A percentile compares a stretch with the other conserved stretches of the same genome.
Evolutionary conservation across 257 asterid species (phyloP).

Genomic region (Jasminum sambac): DNA sequence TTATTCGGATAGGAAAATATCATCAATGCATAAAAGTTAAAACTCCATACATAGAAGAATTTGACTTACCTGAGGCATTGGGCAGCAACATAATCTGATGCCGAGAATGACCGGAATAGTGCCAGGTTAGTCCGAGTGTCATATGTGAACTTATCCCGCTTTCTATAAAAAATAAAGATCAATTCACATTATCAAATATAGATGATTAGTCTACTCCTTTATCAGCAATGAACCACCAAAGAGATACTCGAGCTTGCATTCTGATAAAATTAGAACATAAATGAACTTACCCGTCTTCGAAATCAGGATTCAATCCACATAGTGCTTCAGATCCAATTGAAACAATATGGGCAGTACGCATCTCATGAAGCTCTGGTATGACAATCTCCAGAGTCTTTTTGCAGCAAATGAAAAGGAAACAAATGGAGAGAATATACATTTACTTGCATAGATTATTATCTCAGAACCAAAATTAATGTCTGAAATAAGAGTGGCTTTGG

Average conservation of each 20-base stretch:
- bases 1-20: neutral
- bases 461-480: slow-evolving; percentile 10
- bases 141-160: slow-evolving; percentile 51
- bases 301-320: slow-evolving; percentile 63
- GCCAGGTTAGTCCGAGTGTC: slow-evolving; percentile 88
- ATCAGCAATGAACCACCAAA: slow-evolving; percentile 1
- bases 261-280: slow-evolving; percentile 18
- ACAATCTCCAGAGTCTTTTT: slow-evolving; percentile 81
- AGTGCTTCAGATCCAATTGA: slow-evolving; percentile 89
- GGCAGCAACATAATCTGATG: slow-evolving; percentile 91
- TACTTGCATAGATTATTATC: slow-evolving; percentile 15
- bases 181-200: slow-evolving; percentile 22
- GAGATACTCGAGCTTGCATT: slow-evolving; percentile 12
- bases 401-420: slow-evolving; percentile 34
- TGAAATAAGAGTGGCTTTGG: neutral
- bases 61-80: slow-evolving; percentile 77
- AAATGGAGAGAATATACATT: slow-evolving; percentile 16
- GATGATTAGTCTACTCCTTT: neutral
- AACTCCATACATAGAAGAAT: neutral
- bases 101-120: slow-evolving; percentile 83
- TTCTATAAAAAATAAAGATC: slow-evolving; percentile 42
- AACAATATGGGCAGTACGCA: slow-evolving; percentile 88
- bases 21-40: slow-evolving; percentile 4
- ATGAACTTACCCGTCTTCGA: slow-evolving; percentile 76
- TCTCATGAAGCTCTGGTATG: slow-evolving; percentile 89